phyloP scores from a whole-genome alignment of 345 rosid species.

The Ceriops zippeliana region DNA sequence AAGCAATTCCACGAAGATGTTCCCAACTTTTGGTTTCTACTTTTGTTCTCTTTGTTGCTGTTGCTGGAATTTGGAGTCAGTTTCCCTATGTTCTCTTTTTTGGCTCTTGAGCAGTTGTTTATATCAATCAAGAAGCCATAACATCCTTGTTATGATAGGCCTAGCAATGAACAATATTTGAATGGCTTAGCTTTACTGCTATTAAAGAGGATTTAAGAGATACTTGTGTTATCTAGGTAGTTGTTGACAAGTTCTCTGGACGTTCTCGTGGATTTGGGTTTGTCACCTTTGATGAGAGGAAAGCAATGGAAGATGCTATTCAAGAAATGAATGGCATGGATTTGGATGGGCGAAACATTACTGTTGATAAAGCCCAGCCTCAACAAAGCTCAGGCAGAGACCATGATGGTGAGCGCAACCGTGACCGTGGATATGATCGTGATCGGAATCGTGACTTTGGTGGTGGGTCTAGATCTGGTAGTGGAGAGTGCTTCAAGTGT shows the following conservation, averaged over 20 bases:
- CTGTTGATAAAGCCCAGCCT: constrained; percentile 96
- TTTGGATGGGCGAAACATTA: constrained; percentile 82
- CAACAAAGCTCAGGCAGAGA: constrained; percentile 72
- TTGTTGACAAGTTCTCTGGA: constrained; percentile 79
- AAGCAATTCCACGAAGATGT: no score
- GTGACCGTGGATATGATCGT: constrained; percentile 66
- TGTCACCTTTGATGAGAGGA: constrained; percentile 78
- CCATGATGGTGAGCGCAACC: constrained; percentile 63
- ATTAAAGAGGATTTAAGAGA: not conserved
- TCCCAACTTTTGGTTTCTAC: no score
- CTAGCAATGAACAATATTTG: not conserved
- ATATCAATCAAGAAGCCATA: no score
- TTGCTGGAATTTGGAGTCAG: no score
- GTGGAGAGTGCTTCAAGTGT: constrained; percentile 91
- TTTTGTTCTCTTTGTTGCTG: no score
- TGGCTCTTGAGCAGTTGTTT: no score
- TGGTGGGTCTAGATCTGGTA: constrained; percentile 52
- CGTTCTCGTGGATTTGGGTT: constrained; percentile 99
- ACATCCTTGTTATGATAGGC: no score
- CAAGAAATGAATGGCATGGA: constrained; percentile 87
- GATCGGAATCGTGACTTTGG: constrained; percentile 51
- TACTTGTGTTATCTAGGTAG: constrained; percentile 49
- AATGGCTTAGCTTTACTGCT: not conserved
- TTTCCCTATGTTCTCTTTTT: no score
- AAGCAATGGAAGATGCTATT: constrained; percentile 91